Base-by-base conservation (phyloP, 805 yeast species). In the Jamesozyma piceae region DNA sequence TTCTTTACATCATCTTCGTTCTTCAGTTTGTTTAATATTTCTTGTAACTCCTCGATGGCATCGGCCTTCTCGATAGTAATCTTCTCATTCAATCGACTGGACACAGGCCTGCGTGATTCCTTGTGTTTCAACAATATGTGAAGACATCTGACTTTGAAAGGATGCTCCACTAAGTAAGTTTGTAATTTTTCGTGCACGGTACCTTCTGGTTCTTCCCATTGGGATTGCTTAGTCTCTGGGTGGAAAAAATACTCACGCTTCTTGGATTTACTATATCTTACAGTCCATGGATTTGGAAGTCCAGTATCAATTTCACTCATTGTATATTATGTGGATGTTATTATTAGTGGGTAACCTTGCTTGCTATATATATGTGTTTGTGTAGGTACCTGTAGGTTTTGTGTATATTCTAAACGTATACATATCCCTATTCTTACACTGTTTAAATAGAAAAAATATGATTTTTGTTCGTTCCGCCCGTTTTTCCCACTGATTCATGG, bases 191-290 rank as follows among this genome's bases (percentile, higher is more conserved):
- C 77, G 14, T 71, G 58, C 52, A 92, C 83, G 2, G 95, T 78
- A 3, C 90, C 95, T 39, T 68, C 75, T 2, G 98, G 98, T 10
- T 95, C 84, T 43, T 81, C 89, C 98, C 98, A 92, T 31, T 78
- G 71, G 0, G 95, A 83, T 57, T 80, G 80, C 37, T 77, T 73
- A 2, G 88, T 78, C 34, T 71, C 69, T 24, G 78, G 75, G 57
- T 89, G 78, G 65, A 74, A 80, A 64, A 70, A 92, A 66, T 92
- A 92, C 46, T 90, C 95, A 52, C 86, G 75, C 54, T 84, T 77
- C 57, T 85, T 87, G 14, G 92, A 80, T 47, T 78, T 77, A 34
- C 95, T 86, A 42, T 77, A 73, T 46, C 78, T 74, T 37, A 92
- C 75, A 32, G 81, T 77, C 97, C 98, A 92, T 37, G 82, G 78